Conservation (phyloP, 257 asterid species). For the Capsicum chinense region DNA sequence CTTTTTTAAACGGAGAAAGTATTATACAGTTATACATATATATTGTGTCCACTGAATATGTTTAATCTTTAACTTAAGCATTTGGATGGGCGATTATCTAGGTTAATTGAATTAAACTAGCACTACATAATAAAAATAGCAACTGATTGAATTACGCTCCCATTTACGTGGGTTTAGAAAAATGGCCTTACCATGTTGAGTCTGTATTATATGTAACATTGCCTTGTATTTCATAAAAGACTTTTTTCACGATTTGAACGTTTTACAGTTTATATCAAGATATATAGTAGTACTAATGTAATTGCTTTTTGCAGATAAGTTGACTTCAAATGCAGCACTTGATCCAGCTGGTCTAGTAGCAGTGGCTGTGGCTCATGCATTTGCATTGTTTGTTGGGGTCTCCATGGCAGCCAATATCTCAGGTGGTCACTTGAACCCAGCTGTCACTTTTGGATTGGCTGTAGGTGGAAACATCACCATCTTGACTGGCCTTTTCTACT, state of each 20-base stretch:
- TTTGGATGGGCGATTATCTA: background rate
- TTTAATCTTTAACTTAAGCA: too few relatives aligned
- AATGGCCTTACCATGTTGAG: background rate
- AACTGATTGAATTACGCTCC: background rate
- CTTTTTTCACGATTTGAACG: background rate
- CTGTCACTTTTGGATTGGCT: conserved; percentile 79
- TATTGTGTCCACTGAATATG: too few relatives aligned
- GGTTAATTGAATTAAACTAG: background rate
- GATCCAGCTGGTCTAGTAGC: conserved; percentile 74
- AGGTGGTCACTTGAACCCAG: conserved; percentile 85
- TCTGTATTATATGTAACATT: background rate
- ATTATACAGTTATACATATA: too few relatives aligned
- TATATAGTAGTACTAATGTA: background rate
- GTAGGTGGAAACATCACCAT: conserved; percentile 79
- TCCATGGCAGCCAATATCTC: conserved; percentile 76
- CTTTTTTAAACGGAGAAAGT: too few relatives aligned
- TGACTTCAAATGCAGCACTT: conserved; percentile 54
- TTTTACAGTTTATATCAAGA: too few relatives aligned
- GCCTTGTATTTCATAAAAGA: background rate
- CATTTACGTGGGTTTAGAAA: background rate
- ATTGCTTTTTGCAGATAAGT: conserved; percentile 44
- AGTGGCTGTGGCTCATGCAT: conserved; percentile 76
- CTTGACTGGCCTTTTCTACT: conserved; percentile 67
- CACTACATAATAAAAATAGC: background rate
- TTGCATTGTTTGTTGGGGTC: conserved; percentile 75